These are phyloP conservation scores for Saururus chinensis DNA, from an alignment of 164 flowering plant genomes.

Conservation along the genomic window DNA sequence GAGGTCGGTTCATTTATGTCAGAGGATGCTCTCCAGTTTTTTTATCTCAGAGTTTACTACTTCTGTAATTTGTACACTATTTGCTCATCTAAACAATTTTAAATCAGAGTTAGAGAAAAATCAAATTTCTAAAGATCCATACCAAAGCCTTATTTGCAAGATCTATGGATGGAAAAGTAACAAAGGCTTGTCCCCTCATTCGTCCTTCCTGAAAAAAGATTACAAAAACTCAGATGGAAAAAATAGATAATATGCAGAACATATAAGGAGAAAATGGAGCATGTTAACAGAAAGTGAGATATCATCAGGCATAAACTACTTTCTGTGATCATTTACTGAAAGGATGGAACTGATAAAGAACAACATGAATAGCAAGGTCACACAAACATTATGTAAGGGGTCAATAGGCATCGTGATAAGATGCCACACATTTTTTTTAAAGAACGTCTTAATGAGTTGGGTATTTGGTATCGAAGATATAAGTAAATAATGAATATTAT, in stretches of 20 bases:
- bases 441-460: too few species aligned
- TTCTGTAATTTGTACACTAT: neutral
- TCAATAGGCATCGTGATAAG: too few species aligned
- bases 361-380: neutral
- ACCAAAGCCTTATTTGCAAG: slow-evolving; percentile 84
- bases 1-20: too few species aligned
- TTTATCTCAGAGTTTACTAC: neutral
- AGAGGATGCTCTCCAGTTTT: too few species aligned
- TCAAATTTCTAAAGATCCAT: slow-evolving; percentile 7
- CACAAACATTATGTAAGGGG: too few species aligned
- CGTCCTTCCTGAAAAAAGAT: slow-evolving; percentile 73
- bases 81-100: neutral
- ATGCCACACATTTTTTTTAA: too few species aligned
- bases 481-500: too few species aligned
- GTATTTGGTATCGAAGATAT: too few species aligned
- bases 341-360: neutral
- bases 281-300: neutral
- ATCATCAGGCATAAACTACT: neutral
- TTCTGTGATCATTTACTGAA: neutral
- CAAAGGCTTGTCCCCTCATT: slow-evolving; percentile 97
- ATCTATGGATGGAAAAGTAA: slow-evolving; percentile 83
- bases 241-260: neutral
- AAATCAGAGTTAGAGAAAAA: neutral
- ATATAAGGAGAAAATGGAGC: neutral
- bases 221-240: neutral